Conservation (phyloP, 2,329 filamentous ascomycete species). For the Clonostachys rosea region DNA sequence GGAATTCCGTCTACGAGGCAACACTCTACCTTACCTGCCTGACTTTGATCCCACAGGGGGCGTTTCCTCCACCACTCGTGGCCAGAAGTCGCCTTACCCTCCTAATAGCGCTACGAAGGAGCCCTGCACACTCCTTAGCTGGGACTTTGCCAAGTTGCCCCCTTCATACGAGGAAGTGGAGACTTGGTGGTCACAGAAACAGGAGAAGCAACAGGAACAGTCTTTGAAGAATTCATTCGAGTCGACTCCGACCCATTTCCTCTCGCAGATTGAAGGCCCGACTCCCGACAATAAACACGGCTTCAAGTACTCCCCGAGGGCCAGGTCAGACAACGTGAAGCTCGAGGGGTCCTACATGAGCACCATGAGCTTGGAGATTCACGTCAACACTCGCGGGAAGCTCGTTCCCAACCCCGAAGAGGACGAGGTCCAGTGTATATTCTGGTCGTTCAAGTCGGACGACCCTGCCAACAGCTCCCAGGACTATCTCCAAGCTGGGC, state of each 20-base stretch:
- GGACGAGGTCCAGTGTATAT: constrained; percentile 82
- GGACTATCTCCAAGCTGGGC: constrained; percentile 32
- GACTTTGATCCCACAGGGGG: constrained; percentile 63
- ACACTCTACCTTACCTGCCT: constrained; percentile 73
- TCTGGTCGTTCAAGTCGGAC: constrained; percentile 84
- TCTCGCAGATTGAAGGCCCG: constrained; percentile 85
- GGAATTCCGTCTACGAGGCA: constrained; percentile 75
- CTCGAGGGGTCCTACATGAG: constrained; percentile 94
- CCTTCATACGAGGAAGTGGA: constrained; percentile 68
- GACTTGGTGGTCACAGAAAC: constrained; percentile 49
- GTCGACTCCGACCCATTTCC: constrained; percentile 23
- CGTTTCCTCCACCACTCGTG: background rate
- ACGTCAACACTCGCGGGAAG: constrained; percentile 79
- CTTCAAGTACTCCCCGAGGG: constrained; percentile 80
- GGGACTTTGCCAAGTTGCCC: constrained; percentile 71
- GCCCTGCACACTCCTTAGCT: constrained; percentile 45
- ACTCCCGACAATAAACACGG: constrained; percentile 79
- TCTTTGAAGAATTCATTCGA: constrained; percentile 5
- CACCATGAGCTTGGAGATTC: constrained; percentile 88
- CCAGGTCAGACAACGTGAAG: constrained; percentile 68
- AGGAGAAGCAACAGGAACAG: background rate
- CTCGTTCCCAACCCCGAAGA: constrained; percentile 85
- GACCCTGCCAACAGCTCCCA: constrained; percentile 49
- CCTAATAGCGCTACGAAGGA: constrained; percentile 20
- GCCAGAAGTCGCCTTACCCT: too few species aligned